Percentiles rank a stretch among this genome's conserved stretches.
Evolutionary conservation across 2,329 filamentous ascomycete species (phyloP).

Genomic region (Penicillium sp.): DNA sequence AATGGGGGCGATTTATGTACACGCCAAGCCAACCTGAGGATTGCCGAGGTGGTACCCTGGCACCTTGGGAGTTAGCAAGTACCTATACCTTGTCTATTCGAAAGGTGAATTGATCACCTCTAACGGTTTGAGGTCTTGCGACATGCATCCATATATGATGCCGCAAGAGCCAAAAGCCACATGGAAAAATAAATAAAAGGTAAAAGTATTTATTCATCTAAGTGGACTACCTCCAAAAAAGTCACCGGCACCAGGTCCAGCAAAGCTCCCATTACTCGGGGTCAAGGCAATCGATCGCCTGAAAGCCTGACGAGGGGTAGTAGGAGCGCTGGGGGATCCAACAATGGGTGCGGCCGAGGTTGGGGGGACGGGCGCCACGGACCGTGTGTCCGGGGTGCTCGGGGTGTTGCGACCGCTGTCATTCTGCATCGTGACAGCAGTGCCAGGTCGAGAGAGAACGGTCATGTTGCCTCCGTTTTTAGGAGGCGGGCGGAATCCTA

Average conservation of each 20-base stretch:
- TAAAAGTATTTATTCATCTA: constrained; percentile 19
- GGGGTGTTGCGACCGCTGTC: constrained; percentile 37
- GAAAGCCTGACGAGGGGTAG: constrained; percentile 37
- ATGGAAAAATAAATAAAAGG: background rate
- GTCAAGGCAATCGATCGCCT: constrained; percentile 36
- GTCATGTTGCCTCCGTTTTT: constrained; percentile 26
- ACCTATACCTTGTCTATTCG: background rate
- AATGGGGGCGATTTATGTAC: too few relatives aligned
- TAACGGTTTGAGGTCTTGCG: background rate
- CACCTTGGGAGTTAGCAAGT: too few relatives aligned
- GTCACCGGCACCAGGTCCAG: constrained; percentile 30
- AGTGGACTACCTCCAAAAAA: constrained; percentile 36
- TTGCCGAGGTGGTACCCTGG: too few relatives aligned
- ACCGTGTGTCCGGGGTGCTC: constrained; percentile 29
- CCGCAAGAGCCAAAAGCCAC: constrained; percentile 1
- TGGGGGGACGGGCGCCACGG: constrained; percentile 3
- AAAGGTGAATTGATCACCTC: background rate
- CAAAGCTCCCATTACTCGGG: constrained; percentile 37
- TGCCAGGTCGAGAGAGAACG: constrained; percentile 33
- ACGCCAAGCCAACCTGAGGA: too few relatives aligned
- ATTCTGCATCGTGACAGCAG: constrained; percentile 33
- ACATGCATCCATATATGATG: too few relatives aligned
- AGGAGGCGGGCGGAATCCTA: constrained; percentile 50
- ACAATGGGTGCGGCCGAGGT: constrained; percentile 4
- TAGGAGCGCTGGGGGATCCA: constrained; percentile 26